Conservation (phyloP, 768 basidiomycete genomes). For the Lactarius deliciosus region DNA sequence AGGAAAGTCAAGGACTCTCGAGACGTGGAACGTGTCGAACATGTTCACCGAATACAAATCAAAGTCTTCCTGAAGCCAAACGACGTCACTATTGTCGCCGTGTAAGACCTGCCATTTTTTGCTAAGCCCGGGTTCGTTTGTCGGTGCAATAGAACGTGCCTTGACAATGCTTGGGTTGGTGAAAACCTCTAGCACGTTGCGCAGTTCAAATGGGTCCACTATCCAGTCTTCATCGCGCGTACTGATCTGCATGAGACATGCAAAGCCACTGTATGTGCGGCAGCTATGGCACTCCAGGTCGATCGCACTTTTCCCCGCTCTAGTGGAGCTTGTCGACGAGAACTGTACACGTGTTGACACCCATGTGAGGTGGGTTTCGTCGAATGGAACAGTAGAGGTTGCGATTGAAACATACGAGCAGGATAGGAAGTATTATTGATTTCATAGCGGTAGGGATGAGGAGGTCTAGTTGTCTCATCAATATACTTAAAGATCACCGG, state of each 20-base stretch:
- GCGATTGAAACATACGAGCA: constrained; percentile 54
- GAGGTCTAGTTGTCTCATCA: constrained; percentile 34
- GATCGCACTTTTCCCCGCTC: constrained; percentile 80
- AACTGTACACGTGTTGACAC: constrained; percentile 54
- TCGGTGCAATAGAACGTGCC: constrained; percentile 43
- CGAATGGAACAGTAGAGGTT: constrained; percentile 64
- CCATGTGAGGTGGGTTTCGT: constrained; percentile 67
- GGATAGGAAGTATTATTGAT: constrained; percentile 74
- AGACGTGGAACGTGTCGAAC: constrained; percentile 98
- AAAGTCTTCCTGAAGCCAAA: constrained; percentile 97
- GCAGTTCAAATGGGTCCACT: constrained; percentile 74
- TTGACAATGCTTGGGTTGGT: constrained; percentile 84
- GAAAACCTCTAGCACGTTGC: constrained; percentile 80
- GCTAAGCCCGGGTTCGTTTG: background rate
- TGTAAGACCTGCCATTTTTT: constrained; percentile 70
- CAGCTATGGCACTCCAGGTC: constrained; percentile 95
- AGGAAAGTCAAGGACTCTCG: constrained; percentile 81
- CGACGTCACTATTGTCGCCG: constrained; percentile 89
- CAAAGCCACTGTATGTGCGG: constrained; percentile 79
- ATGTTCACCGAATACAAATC: constrained; percentile 90
- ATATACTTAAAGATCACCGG: background rate
- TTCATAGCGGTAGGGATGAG: constrained; percentile 66
- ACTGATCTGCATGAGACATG: constrained; percentile 92
- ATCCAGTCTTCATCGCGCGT: constrained; percentile 77
- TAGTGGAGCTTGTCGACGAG: constrained; percentile 69